Evolutionary conservation across 2,329 filamentous ascomycete genomes (phyloP).

Genomic region (Nemania sp.): DNA sequence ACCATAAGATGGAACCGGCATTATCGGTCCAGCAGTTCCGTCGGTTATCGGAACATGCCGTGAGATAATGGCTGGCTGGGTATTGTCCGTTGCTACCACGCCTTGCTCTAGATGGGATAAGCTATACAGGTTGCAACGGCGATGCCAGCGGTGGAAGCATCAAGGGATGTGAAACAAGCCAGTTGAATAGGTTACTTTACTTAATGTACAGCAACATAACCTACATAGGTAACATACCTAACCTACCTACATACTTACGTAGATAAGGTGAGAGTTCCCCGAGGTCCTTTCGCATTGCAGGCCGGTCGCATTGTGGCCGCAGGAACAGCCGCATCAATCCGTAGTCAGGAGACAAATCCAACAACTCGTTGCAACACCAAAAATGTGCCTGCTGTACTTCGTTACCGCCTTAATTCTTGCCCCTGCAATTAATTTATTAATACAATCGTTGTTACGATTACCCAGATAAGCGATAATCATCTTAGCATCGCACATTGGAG

Average conservation of each 20-base stretch:
- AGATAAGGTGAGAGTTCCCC: neutral
- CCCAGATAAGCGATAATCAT: neutral
- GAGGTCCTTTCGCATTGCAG: neutral
- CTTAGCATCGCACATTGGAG: too few relatives aligned
- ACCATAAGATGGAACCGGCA: neutral
- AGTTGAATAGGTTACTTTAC: constrained; percentile 1
- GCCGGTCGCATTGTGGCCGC: constrained; percentile 37
- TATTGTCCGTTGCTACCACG: constrained; percentile 4
- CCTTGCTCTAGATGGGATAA: constrained; percentile 1
- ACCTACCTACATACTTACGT: neutral
- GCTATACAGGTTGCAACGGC: neutral
- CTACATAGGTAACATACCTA: neutral
- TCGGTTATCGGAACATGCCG: constrained; percentile 9
- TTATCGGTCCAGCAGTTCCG: neutral
- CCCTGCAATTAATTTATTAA: neutral
- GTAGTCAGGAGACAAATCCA: constrained; percentile 34
- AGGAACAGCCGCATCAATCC: constrained; percentile 33
- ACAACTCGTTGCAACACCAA: constrained; percentile 13
- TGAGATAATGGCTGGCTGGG: constrained; percentile 13
- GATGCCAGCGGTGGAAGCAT: neutral
- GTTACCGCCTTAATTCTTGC: neutral
- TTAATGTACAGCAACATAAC: neutral
- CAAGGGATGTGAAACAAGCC: constrained; percentile 11
- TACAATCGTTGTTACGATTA: neutral
- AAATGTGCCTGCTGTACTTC: neutral